Percentiles rank a stretch among this genome's conserved stretches.
phyloP scores from a whole-genome alignment of 2,329 filamentous ascomycete genomes.

The Clonostachys chloroleuca region DNA sequence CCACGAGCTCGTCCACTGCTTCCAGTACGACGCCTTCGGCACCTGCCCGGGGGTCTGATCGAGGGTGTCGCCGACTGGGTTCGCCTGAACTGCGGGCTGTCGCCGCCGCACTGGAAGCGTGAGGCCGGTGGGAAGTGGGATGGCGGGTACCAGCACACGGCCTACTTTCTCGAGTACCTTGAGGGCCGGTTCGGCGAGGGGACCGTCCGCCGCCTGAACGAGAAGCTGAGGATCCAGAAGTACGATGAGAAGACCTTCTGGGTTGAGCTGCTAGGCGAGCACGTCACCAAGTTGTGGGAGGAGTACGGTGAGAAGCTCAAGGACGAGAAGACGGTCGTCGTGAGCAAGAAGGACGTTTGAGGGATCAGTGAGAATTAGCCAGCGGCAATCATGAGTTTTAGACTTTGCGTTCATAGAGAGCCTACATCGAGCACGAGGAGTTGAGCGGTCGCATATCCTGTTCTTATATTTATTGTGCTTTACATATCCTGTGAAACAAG shows the following conservation, averaged over 20 bases:
- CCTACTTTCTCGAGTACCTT: slow-evolving; percentile 84
- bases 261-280: slow-evolving; percentile 61
- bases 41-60: slow-evolving; percentile 72
- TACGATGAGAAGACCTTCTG: slow-evolving; percentile 66
- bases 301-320: slow-evolving; percentile 53
- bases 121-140: slow-evolving; percentile 66
- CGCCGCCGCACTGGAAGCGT: slow-evolving; percentile 79
- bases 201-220: slow-evolving; percentile 61
- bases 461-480: too few species aligned
- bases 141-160: slow-evolving; percentile 84
- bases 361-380: too few species aligned
- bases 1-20: slow-evolving; percentile 94
- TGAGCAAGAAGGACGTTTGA: background rate
- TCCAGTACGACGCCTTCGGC: slow-evolving; percentile 68
- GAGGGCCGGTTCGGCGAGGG: slow-evolving; percentile 61
- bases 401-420: too few species aligned
- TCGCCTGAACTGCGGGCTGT: slow-evolving; percentile 66
- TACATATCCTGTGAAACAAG: too few species aligned
- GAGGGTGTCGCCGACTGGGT: slow-evolving; percentile 96
- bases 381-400: too few species aligned
- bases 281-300: slow-evolving; percentile 67
- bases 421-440: too few species aligned
- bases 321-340: background rate
- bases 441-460: too few species aligned
- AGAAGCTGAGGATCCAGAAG: slow-evolving; percentile 54